A percentile compares a stretch with the other conserved stretches of the same genome.
phyloP scores from a whole-genome alignment of 306 rosid genomes.

The Prunus armeniaca region DNA sequence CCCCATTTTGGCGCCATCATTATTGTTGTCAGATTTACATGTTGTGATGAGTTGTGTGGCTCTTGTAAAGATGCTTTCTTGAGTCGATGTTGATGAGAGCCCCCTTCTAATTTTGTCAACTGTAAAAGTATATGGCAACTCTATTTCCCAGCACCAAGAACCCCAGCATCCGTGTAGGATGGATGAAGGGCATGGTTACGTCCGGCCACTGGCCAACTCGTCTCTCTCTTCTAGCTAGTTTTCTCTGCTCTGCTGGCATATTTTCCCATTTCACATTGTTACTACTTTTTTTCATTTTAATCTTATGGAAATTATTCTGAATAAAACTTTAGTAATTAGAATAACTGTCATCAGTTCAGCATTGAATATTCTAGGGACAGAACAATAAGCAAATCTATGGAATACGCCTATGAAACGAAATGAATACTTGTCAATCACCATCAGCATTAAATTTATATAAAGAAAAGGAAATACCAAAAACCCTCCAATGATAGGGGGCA shows the following conservation, averaged over 20 bases:
- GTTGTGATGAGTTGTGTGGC: neutral
- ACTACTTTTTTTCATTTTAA: too few species aligned
- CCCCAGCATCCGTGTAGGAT: too few species aligned
- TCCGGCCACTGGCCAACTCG: too few species aligned
- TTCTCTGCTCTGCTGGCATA: too few species aligned
- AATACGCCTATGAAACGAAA: neutral
- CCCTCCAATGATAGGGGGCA: constrained; percentile 39
- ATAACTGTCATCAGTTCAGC: neutral
- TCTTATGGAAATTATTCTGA: too few species aligned
- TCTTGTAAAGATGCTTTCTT: neutral
- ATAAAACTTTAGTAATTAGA: too few species aligned
- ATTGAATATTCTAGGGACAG: neutral
- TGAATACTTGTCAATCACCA: neutral
- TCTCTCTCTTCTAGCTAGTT: too few species aligned
- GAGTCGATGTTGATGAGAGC: neutral
- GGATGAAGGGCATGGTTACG: too few species aligned
- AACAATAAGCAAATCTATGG: neutral
- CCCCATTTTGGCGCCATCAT: neutral
- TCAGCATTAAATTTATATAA: neutral
- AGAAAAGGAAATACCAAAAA: constrained; percentile 30
- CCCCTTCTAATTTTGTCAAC: too few species aligned
- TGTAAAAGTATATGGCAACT: too few species aligned
- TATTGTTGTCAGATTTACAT: neutral
- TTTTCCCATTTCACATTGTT: too few species aligned
- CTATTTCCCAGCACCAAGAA: too few species aligned